Evolutionary conservation across 2,329 filamentous ascomycete species (phyloP), one percentile per base, ranked within the genome.

Genomic region (Verticillium nubilum): DNA sequence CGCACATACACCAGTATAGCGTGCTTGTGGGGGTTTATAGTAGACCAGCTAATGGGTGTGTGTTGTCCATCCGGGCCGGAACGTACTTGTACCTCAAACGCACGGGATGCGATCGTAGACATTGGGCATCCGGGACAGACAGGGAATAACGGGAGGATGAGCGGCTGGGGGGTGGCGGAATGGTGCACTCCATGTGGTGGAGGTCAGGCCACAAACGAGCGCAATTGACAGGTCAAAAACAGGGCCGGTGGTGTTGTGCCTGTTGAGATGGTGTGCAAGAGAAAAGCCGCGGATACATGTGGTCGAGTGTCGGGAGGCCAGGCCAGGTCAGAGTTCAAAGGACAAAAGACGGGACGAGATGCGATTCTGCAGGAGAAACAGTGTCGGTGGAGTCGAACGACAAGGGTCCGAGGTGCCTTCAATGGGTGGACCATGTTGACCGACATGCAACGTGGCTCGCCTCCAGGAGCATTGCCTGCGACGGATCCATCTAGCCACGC

Each of bases 401-500:
- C 42, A 50, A 31, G 42, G 42, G 19, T 50, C 25, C 42, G 42
- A 50, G 42, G 9, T 19, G 10, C 19, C 42, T 7, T 50, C 12
- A 23, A 12, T 25, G 42, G 19, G 42, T 50, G 42, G 42, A 5
- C 42, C 42, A 23, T 50, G 42, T 17, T 17, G 19, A 29, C 57
- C 55, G 62, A 57, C 31, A 62, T 64, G 63, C 63, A 64, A 64
- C 63, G 63, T 64, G 63, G 63, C 63, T 62, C 60, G 63, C 62
- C 58, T 64, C 47, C 52, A 52, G 42, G 42, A 64, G 61, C 59
- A 61, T 63, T 58, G 61, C 58, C 61, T 64, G 29, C 54, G 55
- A 58, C 58, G 59, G 23, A 52, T 26, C 13, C 29, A 31, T 9
- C 29, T 31, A 62, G 60, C 62, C 60, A 60, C 59, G 58, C 58